Evolutionary conservation across 257 asterid genomes (phyloP).

Genomic region (Solanum appendiculatum): DNA sequence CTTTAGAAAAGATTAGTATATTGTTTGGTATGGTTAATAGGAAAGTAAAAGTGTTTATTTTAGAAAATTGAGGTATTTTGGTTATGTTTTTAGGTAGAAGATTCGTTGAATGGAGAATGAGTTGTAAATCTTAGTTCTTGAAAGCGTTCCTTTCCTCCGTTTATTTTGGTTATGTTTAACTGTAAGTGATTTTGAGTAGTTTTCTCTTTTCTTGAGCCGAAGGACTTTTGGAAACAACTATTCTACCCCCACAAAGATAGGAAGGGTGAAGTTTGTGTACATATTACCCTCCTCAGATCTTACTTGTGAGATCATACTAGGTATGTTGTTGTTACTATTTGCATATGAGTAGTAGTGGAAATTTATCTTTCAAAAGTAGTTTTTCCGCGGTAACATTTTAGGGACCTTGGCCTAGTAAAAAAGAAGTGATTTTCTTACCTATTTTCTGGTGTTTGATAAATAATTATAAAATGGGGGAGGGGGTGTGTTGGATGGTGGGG

Average conservation of each 20-base stretch:
- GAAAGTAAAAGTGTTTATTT: background rate
- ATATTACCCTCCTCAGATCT: background rate
- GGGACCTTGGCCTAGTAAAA: background rate
- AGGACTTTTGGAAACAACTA: background rate
- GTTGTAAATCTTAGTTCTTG: background rate
- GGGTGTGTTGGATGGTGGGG: background rate
- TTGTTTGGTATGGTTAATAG: background rate
- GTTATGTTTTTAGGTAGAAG: background rate
- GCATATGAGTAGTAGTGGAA: background rate
- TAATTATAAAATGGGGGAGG: background rate
- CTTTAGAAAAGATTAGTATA: background rate
- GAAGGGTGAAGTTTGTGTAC: background rate
- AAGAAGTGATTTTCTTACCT: background rate
- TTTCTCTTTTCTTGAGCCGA: background rate
- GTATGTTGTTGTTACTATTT: background rate
- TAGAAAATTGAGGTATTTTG: background rate
- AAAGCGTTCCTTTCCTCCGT: background rate
- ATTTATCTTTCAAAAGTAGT: background rate
- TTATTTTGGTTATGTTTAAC: background rate
- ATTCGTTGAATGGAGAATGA: background rate
- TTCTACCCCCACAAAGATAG: background rate
- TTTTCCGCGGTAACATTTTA: background rate
- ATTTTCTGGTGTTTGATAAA: background rate
- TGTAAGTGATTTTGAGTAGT: background rate
- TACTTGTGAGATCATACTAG: background rate